Evolutionary conservation across 2,329 filamentous ascomycete species (phyloP), one percentile per base, ranked within the genome.

Genomic region (Curvularia hawaiiensis): DNA sequence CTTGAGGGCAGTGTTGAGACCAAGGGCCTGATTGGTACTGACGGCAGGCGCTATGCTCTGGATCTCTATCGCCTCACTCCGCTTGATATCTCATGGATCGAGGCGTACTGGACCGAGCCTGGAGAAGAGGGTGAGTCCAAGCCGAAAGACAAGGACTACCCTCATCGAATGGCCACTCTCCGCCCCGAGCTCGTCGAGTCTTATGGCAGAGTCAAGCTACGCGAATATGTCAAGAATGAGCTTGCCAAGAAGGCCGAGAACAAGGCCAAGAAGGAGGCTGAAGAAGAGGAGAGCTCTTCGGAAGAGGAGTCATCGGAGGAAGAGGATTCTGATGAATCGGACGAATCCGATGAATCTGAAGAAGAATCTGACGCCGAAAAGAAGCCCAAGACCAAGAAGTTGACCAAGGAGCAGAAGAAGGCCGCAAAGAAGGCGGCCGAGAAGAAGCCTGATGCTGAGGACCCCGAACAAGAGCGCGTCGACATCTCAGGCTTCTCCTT

Each of bases 1-100:
- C 83, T 99, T 3, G 94, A 98, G 77, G 92, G 91, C 40, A 98
- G 93, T 70, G 93, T 99, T 14, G 95, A 99, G 79, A 99, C 95
- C 52, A 99, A 99, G 82, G 95, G 95, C 52, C 82, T 99, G n/a
- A 83, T 99, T 68, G 95, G 95, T 47, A 99, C 95, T 1, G 95
- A 99, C 72, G 95, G 93, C 38, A 87, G 95, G 68, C 97, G 97
- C 76, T 99, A 99, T 73, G 91, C 97, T n/a, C 85, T 99, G 50
- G 95, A 99, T 71, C 81, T 99, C 52, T 99, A 99, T 81, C 88
- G 95, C 56, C 89, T 98, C 63, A 96, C 95, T 3, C 95, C 95
- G 6, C 80, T 98, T 56, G 95, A 99, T 76, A 88, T 97, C 54
- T 78, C 84, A 22, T 99, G 96, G 93, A 84, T 97, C 67, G 94